Percentiles rank a stretch among this genome's conserved stretches.
These are phyloP conservation scores for Globisporangium canariense DNA, from an alignment of 352 stramenopile species.

Conservation along the genomic window DNA sequence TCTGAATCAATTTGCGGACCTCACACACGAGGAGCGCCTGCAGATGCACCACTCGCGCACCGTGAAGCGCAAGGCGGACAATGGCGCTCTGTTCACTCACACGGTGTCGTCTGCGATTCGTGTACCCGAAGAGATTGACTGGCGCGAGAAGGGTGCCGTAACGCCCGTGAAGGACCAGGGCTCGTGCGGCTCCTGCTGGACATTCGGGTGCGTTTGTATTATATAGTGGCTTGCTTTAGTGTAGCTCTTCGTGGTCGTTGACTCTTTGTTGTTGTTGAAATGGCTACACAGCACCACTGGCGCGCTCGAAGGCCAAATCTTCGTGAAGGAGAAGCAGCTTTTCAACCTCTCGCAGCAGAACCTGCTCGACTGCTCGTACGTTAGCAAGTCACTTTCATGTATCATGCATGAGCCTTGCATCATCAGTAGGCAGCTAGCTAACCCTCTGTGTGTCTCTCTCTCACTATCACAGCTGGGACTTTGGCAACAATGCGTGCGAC, in stretches of 20 bases:
- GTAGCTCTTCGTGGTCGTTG: slow-evolving; percentile 6
- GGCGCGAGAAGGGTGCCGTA: slow-evolving; percentile 82
- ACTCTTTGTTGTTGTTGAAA: slow-evolving; percentile 5
- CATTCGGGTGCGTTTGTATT: slow-evolving; percentile 55
- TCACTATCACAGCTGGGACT: slow-evolving; percentile 67
- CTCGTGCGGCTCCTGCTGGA: slow-evolving; percentile 91
- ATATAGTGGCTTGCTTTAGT: background rate
- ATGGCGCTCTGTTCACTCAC: slow-evolving; percentile 53
- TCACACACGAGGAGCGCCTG: slow-evolving; percentile 67
- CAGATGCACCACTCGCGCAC: slow-evolving; percentile 37
- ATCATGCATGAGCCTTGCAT: background rate
- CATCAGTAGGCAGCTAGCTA: background rate
- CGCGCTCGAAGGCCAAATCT: slow-evolving; percentile 73
- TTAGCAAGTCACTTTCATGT: background rate
- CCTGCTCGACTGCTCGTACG: slow-evolving; percentile 88
- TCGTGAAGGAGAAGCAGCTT: slow-evolving; percentile 66
- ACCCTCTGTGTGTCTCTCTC: background rate
- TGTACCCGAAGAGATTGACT: slow-evolving; percentile 78
- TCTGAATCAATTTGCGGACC: slow-evolving; percentile 83
- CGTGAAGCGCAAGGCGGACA: slow-evolving; percentile 56
- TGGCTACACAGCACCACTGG: slow-evolving; percentile 59
- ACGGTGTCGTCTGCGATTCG: slow-evolving; percentile 26
- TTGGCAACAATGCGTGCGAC: slow-evolving; percentile 89
- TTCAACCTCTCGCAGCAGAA: slow-evolving; percentile 88
- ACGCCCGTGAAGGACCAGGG: slow-evolving; percentile 91